Evolutionary conservation across 495 filamentous ascomycete genomes (phyloP).

Genomic region (Cercophora sp.): DNA sequence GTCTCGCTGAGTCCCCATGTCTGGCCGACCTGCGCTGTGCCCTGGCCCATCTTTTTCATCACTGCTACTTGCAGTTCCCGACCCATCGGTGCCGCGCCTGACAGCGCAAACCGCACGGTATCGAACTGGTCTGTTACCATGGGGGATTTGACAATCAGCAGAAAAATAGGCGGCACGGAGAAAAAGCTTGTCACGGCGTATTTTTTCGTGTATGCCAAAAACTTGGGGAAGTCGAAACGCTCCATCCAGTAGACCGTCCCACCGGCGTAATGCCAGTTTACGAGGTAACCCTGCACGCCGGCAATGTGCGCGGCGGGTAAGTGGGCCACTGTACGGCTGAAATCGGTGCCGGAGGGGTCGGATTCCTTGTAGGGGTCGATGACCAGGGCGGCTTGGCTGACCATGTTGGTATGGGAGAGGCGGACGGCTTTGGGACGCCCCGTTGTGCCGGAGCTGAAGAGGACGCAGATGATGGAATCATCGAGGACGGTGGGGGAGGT

Average conservation of each 20-base stretch:
- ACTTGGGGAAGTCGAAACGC: constrained; percentile 41
- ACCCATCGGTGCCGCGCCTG: constrained; percentile 36
- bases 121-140: constrained; percentile 47
- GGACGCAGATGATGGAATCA: constrained; percentile 53
- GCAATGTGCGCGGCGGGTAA: constrained; percentile 45
- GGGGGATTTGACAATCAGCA: constrained; percentile 46
- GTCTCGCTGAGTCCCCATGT: constrained; percentile 75
- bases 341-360: neutral
- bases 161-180: constrained; percentile 48
- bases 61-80: constrained; percentile 33
- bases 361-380: constrained; percentile 12
- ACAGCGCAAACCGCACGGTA: constrained; percentile 17
- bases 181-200: constrained; percentile 47
- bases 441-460: constrained; percentile 85
- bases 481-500: constrained; percentile 37
- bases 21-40: constrained; percentile 49
- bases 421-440: constrained; percentile 79
- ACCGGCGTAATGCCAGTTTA: constrained; percentile 35
- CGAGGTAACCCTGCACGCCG: constrained; percentile 41
- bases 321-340: constrained; percentile 44
- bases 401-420: constrained; percentile 66
- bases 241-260: constrained; percentile 50
- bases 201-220: constrained; percentile 39
- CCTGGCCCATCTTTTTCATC: constrained; percentile 31
- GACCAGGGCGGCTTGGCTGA: constrained; percentile 33